phyloP scores from a whole-genome alignment of 2,329 filamentous ascomycete genomes.

The Massarina eburnea region DNA sequence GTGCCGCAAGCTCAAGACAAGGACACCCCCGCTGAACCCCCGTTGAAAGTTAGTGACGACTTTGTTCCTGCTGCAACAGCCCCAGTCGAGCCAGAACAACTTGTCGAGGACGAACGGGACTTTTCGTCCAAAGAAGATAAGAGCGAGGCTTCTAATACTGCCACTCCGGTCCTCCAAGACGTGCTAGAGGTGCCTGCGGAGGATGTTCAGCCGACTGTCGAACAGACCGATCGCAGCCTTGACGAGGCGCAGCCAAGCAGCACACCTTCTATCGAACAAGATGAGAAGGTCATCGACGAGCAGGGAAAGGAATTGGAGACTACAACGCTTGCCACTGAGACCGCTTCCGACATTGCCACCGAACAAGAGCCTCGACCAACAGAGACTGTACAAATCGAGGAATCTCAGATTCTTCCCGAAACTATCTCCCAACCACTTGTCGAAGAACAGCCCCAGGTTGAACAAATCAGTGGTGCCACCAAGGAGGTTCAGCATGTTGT shows the following conservation, averaged over 20 bases:
- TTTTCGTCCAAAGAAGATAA: slow-evolving; percentile 27
- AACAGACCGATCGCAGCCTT: not conserved
- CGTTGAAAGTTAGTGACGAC: not conserved
- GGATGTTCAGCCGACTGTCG: not conserved
- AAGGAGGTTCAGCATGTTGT: slow-evolving; percentile 1
- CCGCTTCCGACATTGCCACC: not conserved
- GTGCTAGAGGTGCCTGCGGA: not conserved
- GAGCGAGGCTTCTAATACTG: slow-evolving; percentile 20
- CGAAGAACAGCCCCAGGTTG: not conserved
- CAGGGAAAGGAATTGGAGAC: slow-evolving; percentile 19
- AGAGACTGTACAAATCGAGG: not conserved
- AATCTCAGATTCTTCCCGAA: not conserved
- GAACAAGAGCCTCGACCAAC: not conserved
- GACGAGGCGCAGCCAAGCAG: not conserved
- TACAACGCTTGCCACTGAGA: slow-evolving; percentile 11
- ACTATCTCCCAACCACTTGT: not conserved
- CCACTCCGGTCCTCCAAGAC: slow-evolving; percentile 4
- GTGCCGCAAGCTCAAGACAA: not conserved
- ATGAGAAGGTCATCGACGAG: slow-evolving; percentile 26
- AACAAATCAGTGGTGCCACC: not conserved
- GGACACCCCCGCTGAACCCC: not conserved
- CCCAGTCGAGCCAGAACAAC: not conserved
- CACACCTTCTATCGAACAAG: not conserved
- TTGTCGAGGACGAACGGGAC: slow-evolving; percentile 5
- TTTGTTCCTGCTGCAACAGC: not conserved